Conservation (phyloP, 805 yeast species). For the Nakazawaea ishiwadae region DNA sequence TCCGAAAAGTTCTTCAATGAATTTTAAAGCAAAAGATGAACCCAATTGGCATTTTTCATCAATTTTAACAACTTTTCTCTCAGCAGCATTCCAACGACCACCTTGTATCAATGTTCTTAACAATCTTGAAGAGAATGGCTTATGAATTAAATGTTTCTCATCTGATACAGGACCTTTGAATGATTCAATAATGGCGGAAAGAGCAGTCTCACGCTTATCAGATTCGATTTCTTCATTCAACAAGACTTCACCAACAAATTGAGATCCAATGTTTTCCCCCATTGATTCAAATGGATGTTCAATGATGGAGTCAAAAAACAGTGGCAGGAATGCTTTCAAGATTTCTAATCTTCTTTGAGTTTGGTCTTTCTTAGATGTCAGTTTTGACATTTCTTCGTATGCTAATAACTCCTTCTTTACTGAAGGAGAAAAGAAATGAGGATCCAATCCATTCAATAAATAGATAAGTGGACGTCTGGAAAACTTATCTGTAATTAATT, state of each 20-base stretch:
- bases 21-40: constrained; percentile 50
- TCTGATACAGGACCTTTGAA: constrained; percentile 64
- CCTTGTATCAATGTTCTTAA: constrained; percentile 77
- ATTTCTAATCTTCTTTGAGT: constrained; percentile 72
- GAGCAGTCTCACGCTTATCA: constrained; percentile 39
- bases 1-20: constrained; percentile 36
- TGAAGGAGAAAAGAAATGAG: constrained; percentile 74
- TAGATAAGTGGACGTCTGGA: constrained; percentile 89
- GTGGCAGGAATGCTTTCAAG: constrained; percentile 57
- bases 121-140: constrained; percentile 71
- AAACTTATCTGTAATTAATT: constrained; percentile 62
- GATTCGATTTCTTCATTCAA: constrained; percentile 42
- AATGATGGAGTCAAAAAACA: constrained; percentile 51
- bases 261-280: constrained; percentile 75
- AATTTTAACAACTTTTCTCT: constrained; percentile 41
- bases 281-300: constrained; percentile 49
- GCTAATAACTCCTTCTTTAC: constrained; percentile 53
- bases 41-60: constrained; percentile 48
- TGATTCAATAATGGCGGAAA: constrained; percentile 52
- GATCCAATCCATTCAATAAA: constrained; percentile 71
- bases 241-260: constrained; percentile 72
- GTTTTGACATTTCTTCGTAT: constrained; percentile 56
- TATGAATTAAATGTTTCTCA: constrained; percentile 63
- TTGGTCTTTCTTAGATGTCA: constrained; percentile 83
- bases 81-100: constrained; percentile 74